Evolutionary conservation across 805 yeast genomes (phyloP), one percentile per base, ranked within the genome.

Genomic region (Metschnikowia lunata): DNA sequence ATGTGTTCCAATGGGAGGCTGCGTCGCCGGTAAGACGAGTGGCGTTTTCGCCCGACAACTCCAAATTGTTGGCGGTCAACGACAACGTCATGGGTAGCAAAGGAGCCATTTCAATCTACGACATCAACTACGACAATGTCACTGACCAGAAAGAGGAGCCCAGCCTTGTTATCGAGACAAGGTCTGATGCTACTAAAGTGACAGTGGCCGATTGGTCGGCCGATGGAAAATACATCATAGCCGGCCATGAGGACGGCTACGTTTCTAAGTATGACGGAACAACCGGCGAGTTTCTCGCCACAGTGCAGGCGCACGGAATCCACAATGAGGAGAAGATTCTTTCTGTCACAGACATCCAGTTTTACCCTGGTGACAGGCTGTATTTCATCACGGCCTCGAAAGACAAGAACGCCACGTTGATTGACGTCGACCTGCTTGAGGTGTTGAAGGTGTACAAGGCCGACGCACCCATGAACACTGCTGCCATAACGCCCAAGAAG

Each of bases 401-500:
- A 67, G 99, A 93, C 71, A 86, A 88, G 69, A 76, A 83, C 46
- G 87, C 97, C 7, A 74, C 78, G 48, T 70, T 93, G 48, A 72
- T 87, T 42, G 91, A 88, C 62, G 87, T 85, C 39, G 95, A 87
- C 51, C 75, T 82, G 39, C 74, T 93, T 49, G 76, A 81, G 51
- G 61, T 82, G 41, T 66, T 86, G 65, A 89, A 90, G 69, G 80
- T 79, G 15, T 93, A 75, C 67, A 79, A 76, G 56, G 83, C 96
- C 6, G 97, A 89, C 63, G 89, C 95, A 42, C 97, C 98, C 46
- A 77, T 93, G 76, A 93, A 93, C 74, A 80, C 96, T 31, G 98
- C 98, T 14, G 84, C 95, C 53, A 85, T 93, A 55, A 90, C 99
- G 12, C 95, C 98, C 26, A 74, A 82, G 46, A 93, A 93, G 71